Evolutionary conservation across 1,284 basidiomycete species (phyloP), one percentile per base, ranked within the genome.

Genomic region (Cutaneotrichosporon dermatis): DNA sequence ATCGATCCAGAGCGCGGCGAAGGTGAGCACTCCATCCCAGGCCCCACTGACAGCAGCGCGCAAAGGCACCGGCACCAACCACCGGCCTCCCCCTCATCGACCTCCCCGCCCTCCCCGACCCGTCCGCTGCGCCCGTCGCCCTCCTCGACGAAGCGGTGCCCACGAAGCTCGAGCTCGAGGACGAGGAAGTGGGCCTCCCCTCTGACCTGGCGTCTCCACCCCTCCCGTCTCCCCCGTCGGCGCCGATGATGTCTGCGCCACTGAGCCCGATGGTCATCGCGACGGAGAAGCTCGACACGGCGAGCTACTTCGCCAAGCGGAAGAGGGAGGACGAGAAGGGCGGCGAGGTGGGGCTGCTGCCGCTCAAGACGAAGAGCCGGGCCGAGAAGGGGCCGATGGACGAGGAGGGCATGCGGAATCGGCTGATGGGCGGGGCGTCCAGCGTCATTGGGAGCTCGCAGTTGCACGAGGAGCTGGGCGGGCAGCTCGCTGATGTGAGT

Each of bases 401-500:
- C 39, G 40, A 35, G 40, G 64, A 62, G 43, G 60, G 52, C 54
- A 65, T 55, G 58, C 59, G 53, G 57, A 61, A 55, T 58, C 64
- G 37, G 37, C 45, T 64, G 8, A 55, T 56, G 8, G 48, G 46
- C 4, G 16, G 48, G 45, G 41, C 3, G 66, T 60, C 25, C n/a
- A 58, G 41, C 2, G 61, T 25, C 25, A 25, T 74, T 42, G 76
- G 75, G 12, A 66, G 71, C 5, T 65, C 70, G 10, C 71, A 73
- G 56, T 51, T 79, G 37, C 78, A 79, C 54, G 78, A 79, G 54
- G 78, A 79, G 61, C 62, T 79, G 2, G 76, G 77, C 1, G 76
- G 76, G 6, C 76, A 79, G 58, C 64, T 79, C 9, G 76, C 74
- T 0, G 74, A 76, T 57, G 78, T 78, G 51, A 61, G 77, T 68